Percentiles rank a stretch among this genome's conserved stretches.
Conservation (phyloP, 192 early-diverging fungal genomes). For the Chytriomyces confervae region DNA sequence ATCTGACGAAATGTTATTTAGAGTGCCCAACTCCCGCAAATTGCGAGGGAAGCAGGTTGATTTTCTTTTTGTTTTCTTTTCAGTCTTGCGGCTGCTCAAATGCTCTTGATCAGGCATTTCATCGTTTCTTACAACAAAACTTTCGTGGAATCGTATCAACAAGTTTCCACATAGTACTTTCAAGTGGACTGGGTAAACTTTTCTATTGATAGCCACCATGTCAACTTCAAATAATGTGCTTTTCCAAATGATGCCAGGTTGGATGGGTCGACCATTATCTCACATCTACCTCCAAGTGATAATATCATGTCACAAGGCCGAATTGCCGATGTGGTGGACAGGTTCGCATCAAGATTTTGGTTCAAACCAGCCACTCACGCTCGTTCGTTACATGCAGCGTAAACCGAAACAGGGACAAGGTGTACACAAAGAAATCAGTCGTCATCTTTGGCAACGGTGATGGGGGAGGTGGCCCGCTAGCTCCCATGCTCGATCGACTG, state of each 20-base stretch:
- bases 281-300: constrained; percentile 89
- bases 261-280: constrained; percentile 81
- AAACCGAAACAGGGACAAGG: constrained; percentile 83
- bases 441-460: constrained; percentile 94
- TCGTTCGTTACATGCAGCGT: constrained; percentile 55
- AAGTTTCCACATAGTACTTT: constrained; percentile 96
- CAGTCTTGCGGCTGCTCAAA: background rate
- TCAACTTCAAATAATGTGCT: background rate
- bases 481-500: constrained; percentile 86
- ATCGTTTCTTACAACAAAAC: constrained; percentile 98
- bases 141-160: constrained; percentile 99
- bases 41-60: constrained; percentile 70
- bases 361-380: background rate
- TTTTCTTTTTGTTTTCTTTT: background rate
- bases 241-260: constrained; percentile 37
- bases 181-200: constrained; percentile 77
- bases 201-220: background rate
- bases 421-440: constrained; percentile 82
- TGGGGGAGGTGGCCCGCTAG: constrained; percentile 87
- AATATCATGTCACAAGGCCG: constrained; percentile 77
- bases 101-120: constrained; percentile 47
- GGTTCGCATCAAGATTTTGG: constrained; percentile 15
- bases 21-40: constrained; percentile 79
- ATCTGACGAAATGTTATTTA: background rate
- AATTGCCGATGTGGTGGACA: constrained; percentile 60